Evolutionary conservation across 495 filamentous ascomycete genomes (phyloP).

Genomic region (Ramalina intermedia): DNA sequence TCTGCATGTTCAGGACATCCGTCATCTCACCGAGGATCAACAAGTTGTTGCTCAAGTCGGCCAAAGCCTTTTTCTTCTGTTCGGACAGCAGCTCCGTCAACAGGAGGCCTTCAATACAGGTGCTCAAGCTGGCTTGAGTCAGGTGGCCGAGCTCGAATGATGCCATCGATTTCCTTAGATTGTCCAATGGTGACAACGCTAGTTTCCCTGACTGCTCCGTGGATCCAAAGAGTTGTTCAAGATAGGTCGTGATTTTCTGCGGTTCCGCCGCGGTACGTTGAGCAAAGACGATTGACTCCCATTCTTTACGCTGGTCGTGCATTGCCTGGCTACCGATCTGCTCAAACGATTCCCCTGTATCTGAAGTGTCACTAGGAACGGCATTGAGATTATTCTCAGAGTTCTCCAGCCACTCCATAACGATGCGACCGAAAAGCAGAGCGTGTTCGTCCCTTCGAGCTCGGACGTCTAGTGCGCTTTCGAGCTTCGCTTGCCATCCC

Average conservation of each 20-base stretch:
- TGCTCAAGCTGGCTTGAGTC: constrained; percentile 19
- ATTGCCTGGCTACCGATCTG: constrained; percentile 34
- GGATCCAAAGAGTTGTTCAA: constrained; percentile 17
- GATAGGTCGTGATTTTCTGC: constrained; percentile 14
- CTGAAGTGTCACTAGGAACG: background rate
- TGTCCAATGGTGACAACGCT: constrained; percentile 12
- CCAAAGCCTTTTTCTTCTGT: constrained; percentile 36
- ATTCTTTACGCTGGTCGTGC: constrained; percentile 31
- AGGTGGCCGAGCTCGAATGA: constrained; percentile 28
- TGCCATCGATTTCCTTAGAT: constrained; percentile 10
- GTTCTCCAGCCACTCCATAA: constrained; percentile 41
- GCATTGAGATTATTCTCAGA: constrained; percentile 1
- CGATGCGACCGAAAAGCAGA: constrained; percentile 39
- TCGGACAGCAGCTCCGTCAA: constrained; percentile 38
- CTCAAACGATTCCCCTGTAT: constrained; percentile 18
- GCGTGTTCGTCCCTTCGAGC: constrained; percentile 39
- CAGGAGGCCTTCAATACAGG: constrained; percentile 34
- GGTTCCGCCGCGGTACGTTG: constrained; percentile 10
- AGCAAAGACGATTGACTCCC: constrained; percentile 20
- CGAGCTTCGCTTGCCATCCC: constrained; percentile 30
- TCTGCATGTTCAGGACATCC: constrained; percentile 47
- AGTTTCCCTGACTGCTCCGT: constrained; percentile 15
- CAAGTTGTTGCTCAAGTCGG: constrained; percentile 34
- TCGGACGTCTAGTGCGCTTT: constrained; percentile 29
- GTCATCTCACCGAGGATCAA: constrained; percentile 38